phyloP scores from a whole-genome alignment of 73 alveolate species.

The Halteria grandinella region DNA sequence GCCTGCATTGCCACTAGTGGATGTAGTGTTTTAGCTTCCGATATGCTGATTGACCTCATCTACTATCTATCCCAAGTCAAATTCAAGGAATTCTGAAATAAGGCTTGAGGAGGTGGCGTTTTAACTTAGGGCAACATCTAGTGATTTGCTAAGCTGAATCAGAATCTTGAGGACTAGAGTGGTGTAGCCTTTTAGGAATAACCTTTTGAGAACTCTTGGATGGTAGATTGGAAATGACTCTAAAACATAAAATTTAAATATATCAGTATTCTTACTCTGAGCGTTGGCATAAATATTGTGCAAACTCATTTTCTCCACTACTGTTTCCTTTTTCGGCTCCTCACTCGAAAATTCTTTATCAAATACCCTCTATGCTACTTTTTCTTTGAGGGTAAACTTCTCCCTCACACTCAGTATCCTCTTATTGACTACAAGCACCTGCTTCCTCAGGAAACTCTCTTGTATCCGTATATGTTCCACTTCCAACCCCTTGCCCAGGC shows the following conservation, averaged over 20 bases:
- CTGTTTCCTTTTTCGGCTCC: too few relatives aligned
- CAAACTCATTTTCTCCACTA: neutral
- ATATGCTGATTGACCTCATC: neutral
- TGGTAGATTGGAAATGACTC: slow-evolving; percentile 61
- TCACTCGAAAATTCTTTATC: neutral
- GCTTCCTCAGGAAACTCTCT: slow-evolving; percentile 39
- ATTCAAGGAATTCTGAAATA: slow-evolving; percentile 50
- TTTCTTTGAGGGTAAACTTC: neutral
- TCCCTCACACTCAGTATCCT: neutral
- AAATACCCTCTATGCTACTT: neutral
- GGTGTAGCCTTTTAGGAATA: slow-evolving; percentile 54
- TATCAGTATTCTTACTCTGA: slow-evolving; percentile 46
- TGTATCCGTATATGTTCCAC: slow-evolving; percentile 3
- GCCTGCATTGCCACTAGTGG: neutral
- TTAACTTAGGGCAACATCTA: too few relatives aligned
- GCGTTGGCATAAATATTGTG: slow-evolving; percentile 34
- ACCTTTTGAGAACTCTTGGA: slow-evolving; percentile 51
- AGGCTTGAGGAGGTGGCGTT: neutral
- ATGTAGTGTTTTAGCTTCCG: neutral
- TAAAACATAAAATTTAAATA: neutral
- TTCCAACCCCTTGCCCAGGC: slow-evolving; percentile 9
- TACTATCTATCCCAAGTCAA: slow-evolving; percentile 13
- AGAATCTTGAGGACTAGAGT: slow-evolving; percentile 45
- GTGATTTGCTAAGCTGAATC: slow-evolving; percentile 10
- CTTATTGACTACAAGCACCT: slow-evolving; percentile 42